phyloP scores from a whole-genome alignment of 2,329 filamentous ascomycete genomes.

The Xylariales sp. region DNA sequence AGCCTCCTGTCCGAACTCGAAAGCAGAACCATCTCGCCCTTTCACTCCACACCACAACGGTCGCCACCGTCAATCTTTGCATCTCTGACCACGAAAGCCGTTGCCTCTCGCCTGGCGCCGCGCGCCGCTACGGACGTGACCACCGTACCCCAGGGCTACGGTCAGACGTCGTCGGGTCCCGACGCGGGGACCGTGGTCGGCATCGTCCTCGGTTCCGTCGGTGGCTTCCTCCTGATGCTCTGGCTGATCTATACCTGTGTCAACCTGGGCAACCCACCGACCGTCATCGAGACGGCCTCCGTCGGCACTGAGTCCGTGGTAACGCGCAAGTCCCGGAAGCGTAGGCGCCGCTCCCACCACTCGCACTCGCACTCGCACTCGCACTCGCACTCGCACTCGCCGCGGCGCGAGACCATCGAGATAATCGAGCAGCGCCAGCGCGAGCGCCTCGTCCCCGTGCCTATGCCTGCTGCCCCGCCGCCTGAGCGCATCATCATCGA shows the following conservation, averaged over 20 bases:
- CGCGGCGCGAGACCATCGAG: constrained; percentile 23
- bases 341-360: constrained; percentile 7
- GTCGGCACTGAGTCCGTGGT: constrained; percentile 23
- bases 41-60: constrained; percentile 8
- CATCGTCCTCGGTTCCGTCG: constrained; percentile 36
- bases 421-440: constrained; percentile 17
- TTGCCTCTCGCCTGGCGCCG: constrained; percentile 9
- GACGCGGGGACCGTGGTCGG: constrained; percentile 28
- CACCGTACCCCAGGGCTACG: constrained; percentile 32
- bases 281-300: constrained; percentile 15
- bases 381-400: constrained; percentile 9
- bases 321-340: constrained; percentile 20
- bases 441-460: constrained; percentile 5
- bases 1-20: constrained; percentile 8
- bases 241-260: constrained; percentile 23
- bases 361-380: constrained; percentile 9
- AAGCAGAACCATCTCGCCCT: constrained; percentile 9
- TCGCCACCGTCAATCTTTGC: constrained; percentile 8
- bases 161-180: constrained; percentile 37
- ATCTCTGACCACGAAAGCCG: constrained; percentile 1
- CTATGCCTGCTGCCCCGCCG: not conserved
- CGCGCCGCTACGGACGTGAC: constrained; percentile 23
- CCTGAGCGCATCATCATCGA: constrained; percentile 27
- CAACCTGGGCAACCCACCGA: constrained; percentile 28
- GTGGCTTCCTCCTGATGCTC: constrained; percentile 27